Evolutionary conservation across 345 rosid species (phyloP).

Genomic region (Linum lewisii): DNA sequence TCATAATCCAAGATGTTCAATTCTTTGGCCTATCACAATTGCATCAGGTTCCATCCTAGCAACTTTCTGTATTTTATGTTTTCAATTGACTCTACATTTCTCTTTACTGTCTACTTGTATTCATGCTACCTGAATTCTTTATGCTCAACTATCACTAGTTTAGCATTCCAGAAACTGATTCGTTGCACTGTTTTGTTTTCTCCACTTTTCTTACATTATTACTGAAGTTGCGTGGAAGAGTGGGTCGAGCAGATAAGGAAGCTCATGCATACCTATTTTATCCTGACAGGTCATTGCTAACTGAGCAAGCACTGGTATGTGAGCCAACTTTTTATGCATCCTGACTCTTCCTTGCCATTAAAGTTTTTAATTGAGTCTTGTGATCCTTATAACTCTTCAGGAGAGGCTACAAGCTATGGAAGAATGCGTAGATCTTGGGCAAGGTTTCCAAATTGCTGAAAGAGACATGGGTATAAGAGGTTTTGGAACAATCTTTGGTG

Average conservation of each 20-base stretch:
- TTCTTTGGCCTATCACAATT: conserved; percentile 90
- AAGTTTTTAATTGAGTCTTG: conserved; percentile 7
- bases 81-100: neutral
- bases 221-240: conserved; percentile 92
- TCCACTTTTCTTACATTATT: conserved; percentile 3
- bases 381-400: conserved; percentile 34
- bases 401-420: conserved; percentile 91
- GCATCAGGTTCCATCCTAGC: conserved; percentile 56
- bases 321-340: conserved; percentile 5
- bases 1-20: conserved; percentile 92
- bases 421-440: conserved; percentile 89
- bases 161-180: neutral
- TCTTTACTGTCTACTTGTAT: too few species aligned
- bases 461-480: conserved; percentile 98
- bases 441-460: conserved; percentile 96
- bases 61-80: conserved; percentile 5
- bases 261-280: conserved; percentile 93
- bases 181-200: neutral
- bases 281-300: conserved; percentile 68
- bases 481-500: conserved; percentile 93
- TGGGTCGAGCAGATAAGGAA: conserved; percentile 94
- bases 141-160: neutral
- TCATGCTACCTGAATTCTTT: neutral
- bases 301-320: conserved; percentile 73
- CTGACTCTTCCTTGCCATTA: neutral